A percentile compares a stretch with the other conserved stretches of the same genome.
phyloP scores from a whole-genome alignment of 140 eudicot species.

The Senecio squalidus region DNA sequence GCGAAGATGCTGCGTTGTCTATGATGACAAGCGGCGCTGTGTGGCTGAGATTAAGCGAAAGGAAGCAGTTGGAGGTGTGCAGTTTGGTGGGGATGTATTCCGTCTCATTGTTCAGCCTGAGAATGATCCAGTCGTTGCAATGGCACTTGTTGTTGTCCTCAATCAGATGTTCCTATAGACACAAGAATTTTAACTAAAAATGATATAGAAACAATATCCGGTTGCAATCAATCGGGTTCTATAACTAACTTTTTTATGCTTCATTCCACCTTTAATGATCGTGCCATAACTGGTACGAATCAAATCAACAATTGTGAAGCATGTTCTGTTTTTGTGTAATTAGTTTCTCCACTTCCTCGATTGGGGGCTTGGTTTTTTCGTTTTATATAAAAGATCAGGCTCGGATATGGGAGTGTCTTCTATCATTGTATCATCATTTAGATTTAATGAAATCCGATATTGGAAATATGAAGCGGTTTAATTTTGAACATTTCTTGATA shows the following conservation, averaged over 20 bases:
- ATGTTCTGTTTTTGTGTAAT: not conserved
- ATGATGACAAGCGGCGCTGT: conserved; percentile 36
- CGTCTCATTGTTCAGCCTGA: conserved; percentile 29
- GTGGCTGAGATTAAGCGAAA: conserved; percentile 75
- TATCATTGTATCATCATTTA: not conserved
- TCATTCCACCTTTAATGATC: not conserved
- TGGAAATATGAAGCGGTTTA: too few species aligned
- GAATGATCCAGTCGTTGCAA: conserved; percentile 46
- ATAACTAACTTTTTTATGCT: conserved; percentile 10
- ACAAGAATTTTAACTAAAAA: not conserved
- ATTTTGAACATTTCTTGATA: too few species aligned
- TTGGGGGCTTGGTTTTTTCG: conserved; percentile 34
- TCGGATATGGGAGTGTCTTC: conserved; percentile 4
- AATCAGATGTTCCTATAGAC: conserved; percentile 52
- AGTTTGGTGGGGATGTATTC: conserved; percentile 58
- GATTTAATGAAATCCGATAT: not conserved
- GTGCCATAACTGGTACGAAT: not conserved
- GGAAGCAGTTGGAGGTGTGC: conserved; percentile 52
- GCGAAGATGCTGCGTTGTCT: conserved; percentile 39
- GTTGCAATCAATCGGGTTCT: not conserved
- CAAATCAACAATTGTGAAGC: not conserved
- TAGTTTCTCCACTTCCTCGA: not conserved
- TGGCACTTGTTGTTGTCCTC: conserved; percentile 68
- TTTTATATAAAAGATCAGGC: conserved; percentile 43
- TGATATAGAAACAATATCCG: not conserved